These are phyloP conservation scores for Goffeauzyma gilvescens DNA, from an alignment of 768 basidiomycete genomes.

Conservation along the genomic window DNA sequence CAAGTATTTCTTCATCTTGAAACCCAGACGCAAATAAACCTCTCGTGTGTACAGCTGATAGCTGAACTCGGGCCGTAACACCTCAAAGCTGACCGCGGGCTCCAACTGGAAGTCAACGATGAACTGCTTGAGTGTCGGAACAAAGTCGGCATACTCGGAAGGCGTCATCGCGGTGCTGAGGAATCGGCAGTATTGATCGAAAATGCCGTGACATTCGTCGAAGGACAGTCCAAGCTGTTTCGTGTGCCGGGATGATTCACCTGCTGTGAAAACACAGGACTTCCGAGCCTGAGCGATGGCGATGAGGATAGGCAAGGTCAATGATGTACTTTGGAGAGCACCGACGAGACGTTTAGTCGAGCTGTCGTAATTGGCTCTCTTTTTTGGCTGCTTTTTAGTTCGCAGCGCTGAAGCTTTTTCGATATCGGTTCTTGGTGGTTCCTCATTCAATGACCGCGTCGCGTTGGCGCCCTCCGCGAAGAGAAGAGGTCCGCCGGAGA, in stretches of 20 bases:
- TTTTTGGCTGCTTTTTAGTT: constrained; percentile 15
- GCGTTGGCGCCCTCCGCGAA: constrained; percentile 52
- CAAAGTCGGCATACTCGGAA: constrained; percentile 52
- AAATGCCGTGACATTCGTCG: constrained; percentile 80
- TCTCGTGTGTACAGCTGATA: constrained; percentile 5
- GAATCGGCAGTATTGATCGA: constrained; percentile 80
- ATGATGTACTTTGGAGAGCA: constrained; percentile 34
- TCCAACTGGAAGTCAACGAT: constrained; percentile 59
- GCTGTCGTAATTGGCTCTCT: constrained; percentile 23
- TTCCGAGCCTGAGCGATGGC: constrained; percentile 83
- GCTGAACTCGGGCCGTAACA: constrained; percentile 47
- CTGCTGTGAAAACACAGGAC: constrained; percentile 54
- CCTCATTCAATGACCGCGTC: constrained; percentile 19
- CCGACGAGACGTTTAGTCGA: constrained; percentile 25
- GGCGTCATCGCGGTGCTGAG: constrained; percentile 53
- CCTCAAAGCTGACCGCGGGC: constrained; percentile 79
- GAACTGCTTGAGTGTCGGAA: constrained; percentile 58
- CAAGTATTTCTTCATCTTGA: neutral
- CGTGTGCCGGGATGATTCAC: constrained; percentile 46
- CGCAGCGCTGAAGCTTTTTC: constrained; percentile 7
- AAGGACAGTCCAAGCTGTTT: constrained; percentile 74
- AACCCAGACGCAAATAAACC: constrained; percentile 3
- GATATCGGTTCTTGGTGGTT: constrained; percentile 12
- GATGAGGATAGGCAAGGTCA: constrained; percentile 75
- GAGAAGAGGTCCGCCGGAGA: constrained; percentile 74